Evolutionary conservation across 192 early-diverging fungal species (phyloP), one percentile per base, ranked within the genome.

Genomic region (Entophlyctis helioformis): DNA sequence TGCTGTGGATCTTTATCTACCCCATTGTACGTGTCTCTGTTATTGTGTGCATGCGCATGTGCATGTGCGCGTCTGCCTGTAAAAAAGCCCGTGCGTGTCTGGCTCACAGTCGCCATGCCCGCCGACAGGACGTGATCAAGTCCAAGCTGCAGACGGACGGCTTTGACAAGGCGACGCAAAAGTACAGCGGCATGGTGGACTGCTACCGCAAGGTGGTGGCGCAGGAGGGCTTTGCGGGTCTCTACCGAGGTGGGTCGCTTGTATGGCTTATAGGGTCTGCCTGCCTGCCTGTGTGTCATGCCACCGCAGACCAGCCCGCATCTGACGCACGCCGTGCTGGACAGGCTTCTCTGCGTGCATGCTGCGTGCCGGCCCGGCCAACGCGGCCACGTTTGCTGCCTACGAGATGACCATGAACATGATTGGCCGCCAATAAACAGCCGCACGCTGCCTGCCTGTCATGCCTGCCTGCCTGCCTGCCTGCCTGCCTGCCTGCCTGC

Each of bases 71-170:
- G n/a, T n/a, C n/a, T n/a, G n/a, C n/a, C n/a, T n/a, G n/a, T n/a
- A n/a, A n/a, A n/a, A n/a, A n/a, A n/a, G n/a, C n/a, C n/a, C n/a
- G n/a, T n/a, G n/a, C n/a, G n/a, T n/a, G n/a, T n/a, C n/a, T n/a
- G n/a, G n/a, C n/a, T n/a, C n/a, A n/a, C n/a, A n/a, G n/a, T n/a
- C n/a, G n/a, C n/a, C n/a, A n/a, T n/a, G n/a, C n/a, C 37, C 3
- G 20, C 4, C 21, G 29, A 13, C 42, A 63, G 60, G 92, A 96
- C 64, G 78, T 83, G 33, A 76, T 98, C 63, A 98, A 98, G 65
- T 87, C 84, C 61, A 90, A 89, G 63, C 57, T 98, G 25, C 94
- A 98, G 62, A 93, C 88, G 3, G 91, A 98, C 57, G 78, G 72
- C 1, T 87, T 98, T 59, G 64, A 74, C 15, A 51, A 61, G 0